Base-by-base conservation (phyloP, 2,329 filamentous ascomycete genomes). In the Fonsecaea nubica region DNA sequence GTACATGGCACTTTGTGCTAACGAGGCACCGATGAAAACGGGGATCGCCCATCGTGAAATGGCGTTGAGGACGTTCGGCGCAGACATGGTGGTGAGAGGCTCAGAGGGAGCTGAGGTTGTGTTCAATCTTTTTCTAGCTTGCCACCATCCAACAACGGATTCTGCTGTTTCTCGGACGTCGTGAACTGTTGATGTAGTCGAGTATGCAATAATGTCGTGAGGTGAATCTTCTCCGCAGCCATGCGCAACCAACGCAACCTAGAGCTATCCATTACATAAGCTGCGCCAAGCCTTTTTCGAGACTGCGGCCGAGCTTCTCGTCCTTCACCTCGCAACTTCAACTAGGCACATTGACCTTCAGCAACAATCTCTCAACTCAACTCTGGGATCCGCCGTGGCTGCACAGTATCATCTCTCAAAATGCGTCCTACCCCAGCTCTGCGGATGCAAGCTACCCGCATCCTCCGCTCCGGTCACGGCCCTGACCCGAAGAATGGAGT, bases 1-100 rank as follows among this genome's bases (percentile, higher is more conserved):
- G 89, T 97, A 99, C 70, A 99, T 87, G 66, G 93, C 92, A 72
- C 92, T 86, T 79, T 93, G 90, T 72, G 87, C 82, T 67, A 94
- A 76, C 64, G 87, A 85, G 73, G 87, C 82, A 73, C 85, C 92
- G 73, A 91, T 79, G 67, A 91, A 88, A 64, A 87, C 85, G 55
- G 94, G 93, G 62, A 97, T 81, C 70, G 91, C 91, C 78, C 84
- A 85, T 74, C 85, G 85, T 82, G 90, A 92, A 76, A 90, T 78
- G 71, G 83, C 78, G 75, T 84, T 84, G 72, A 92, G 84, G 55
- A 82, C 80, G 76, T 85, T 84, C 7, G 67, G 72, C 10, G 68
- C 66, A 25, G 72, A 45, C 65, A 69, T 73, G 45, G 32, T 64
- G 50, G 25, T 25, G 38, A 40, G 48, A 38, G 6, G 10, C 8